Evolutionary conservation across 129 eudicot species (phyloP).

Genomic region (Deinandra increscens): DNA sequence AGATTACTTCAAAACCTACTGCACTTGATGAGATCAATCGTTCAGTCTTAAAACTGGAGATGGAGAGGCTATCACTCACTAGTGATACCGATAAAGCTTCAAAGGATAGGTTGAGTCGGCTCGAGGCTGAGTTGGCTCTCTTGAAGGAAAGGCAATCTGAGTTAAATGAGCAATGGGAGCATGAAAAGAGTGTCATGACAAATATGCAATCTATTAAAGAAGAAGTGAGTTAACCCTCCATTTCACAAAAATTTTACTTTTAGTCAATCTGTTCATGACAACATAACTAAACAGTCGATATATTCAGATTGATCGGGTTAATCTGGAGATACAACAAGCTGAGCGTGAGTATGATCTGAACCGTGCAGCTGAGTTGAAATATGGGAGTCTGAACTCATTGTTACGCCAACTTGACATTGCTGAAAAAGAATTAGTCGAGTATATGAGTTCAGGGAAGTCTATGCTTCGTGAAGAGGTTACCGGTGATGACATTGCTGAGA

Average conservation of each 20-base stretch:
- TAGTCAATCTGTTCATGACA: neutral
- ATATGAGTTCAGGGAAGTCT: conserved; percentile 89
- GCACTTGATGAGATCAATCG: conserved; percentile 97
- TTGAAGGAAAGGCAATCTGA: conserved; percentile 73
- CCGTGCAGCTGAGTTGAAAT: conserved; percentile 97
- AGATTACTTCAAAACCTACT: conserved; percentile 96
- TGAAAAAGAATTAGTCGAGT: conserved; percentile 77
- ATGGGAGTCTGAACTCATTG: conserved; percentile 84
- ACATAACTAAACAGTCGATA: neutral
- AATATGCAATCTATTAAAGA: conserved; percentile 89
- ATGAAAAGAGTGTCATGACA: conserved; percentile 87
- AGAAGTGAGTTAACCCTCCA: conserved; percentile 55
- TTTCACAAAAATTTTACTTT: neutral
- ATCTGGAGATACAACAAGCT: conserved; percentile 96
- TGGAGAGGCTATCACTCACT: conserved; percentile 91
- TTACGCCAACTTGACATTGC: conserved; percentile 87
- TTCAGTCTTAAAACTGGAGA: conserved; percentile 79
- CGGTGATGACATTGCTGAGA: conserved; percentile 90
- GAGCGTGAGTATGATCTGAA: conserved; percentile 97
- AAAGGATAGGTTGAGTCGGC: conserved; percentile 78
- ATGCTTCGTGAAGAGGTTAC: conserved; percentile 99
- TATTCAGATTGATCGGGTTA: conserved; percentile 91
- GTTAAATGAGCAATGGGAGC: conserved; percentile 93
- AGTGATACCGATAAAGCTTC: conserved; percentile 96
- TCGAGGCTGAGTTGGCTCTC: conserved; percentile 77